Percentiles rank a stretch among this genome's conserved stretches.
Evolutionary conservation across 1,284 basidiomycete species (phyloP).

Genomic region (Ceratobasidium papillatum): DNA sequence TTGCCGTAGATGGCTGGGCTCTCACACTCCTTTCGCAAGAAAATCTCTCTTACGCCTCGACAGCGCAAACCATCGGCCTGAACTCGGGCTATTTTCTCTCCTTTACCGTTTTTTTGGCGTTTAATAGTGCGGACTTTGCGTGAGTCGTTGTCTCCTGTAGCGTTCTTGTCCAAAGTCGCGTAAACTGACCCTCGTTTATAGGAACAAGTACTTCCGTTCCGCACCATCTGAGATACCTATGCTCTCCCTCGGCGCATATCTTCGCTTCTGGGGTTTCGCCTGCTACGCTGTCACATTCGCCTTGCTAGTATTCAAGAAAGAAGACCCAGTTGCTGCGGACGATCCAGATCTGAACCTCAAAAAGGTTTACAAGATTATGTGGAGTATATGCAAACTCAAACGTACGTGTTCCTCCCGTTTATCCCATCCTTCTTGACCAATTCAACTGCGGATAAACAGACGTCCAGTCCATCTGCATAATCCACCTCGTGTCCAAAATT

Average conservation of each 20-base stretch:
- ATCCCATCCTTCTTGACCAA: not conserved
- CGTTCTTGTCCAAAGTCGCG: not conserved
- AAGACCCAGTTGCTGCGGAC: slow-evolving; percentile 78
- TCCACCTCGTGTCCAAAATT: slow-evolving; percentile 94
- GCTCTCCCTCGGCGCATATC: slow-evolving; percentile 81
- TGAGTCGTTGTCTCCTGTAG: slow-evolving; percentile 58
- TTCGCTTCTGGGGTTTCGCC: slow-evolving; percentile 85
- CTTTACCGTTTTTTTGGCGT: slow-evolving; percentile 96
- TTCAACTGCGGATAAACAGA: slow-evolving; percentile 61
- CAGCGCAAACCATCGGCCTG: slow-evolving; percentile 96
- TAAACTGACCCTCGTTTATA: slow-evolving; percentile 41
- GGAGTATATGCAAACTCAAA: slow-evolving; percentile 89
- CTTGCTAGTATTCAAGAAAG: slow-evolving; percentile 89
- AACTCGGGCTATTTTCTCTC: slow-evolving; percentile 97
- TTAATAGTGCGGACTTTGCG: slow-evolving; percentile 95
- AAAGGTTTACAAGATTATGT: slow-evolving; percentile 93
- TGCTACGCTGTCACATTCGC: slow-evolving; percentile 88
- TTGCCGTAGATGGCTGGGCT: slow-evolving; percentile 79
- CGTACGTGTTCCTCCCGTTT: slow-evolving; percentile 63
- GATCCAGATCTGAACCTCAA: slow-evolving; percentile 90
- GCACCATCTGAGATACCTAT: slow-evolving; percentile 75
- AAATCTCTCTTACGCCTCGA: slow-evolving; percentile 95
- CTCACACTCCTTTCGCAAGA: slow-evolving; percentile 95
- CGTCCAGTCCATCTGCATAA: slow-evolving; percentile 85
- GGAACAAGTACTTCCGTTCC: slow-evolving; percentile 75